These are phyloP conservation scores for Citrullus amarus DNA, from an alignment of 306 rosid species.

Conservation along the genomic window DNA sequence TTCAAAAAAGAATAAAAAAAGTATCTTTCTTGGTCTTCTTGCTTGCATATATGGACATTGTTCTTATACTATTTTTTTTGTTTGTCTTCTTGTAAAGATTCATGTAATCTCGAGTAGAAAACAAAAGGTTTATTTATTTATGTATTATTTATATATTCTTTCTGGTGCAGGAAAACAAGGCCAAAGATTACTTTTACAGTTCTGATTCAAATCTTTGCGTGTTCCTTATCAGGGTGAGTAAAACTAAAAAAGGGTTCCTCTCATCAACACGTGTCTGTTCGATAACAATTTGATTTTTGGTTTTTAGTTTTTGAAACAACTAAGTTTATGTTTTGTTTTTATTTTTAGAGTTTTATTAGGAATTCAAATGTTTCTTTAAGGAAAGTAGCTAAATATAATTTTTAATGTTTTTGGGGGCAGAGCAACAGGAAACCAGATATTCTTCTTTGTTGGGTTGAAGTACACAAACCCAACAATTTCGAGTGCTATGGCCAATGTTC, in stretches of 20 bases:
- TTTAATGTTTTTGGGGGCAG: constrained; percentile 20
- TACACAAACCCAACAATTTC: constrained; percentile 49
- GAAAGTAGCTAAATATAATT: too few relatives aligned
- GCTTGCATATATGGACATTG: too few relatives aligned
- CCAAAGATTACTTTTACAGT: not conserved
- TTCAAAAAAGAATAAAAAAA: not conserved
- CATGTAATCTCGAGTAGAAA: not conserved
- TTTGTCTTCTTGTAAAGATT: not conserved
- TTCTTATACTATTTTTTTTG: not conserved
- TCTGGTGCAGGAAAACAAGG: not conserved
- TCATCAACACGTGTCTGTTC: too few relatives aligned
- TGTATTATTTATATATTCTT: not conserved
- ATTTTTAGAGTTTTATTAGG: too few relatives aligned
- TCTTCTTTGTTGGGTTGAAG: constrained; percentile 54
- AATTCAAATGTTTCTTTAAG: too few relatives aligned
- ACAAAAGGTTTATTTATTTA: too few relatives aligned
- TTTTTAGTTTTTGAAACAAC: too few relatives aligned
- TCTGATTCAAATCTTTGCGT: constrained; percentile 35
- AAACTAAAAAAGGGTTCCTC: not conserved
- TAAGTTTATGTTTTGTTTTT: too few relatives aligned
- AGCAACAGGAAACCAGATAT: constrained; percentile 56
- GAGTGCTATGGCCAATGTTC: constrained; percentile 53
- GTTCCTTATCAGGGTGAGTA: constrained; percentile 80
- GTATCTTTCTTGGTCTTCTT: not conserved
- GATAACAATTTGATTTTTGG: too few relatives aligned